A percentile compares a stretch with the other conserved stretches of the same genome.
Conservation (phyloP, 2,329 filamentous ascomycete genomes). For the Colletotrichum sp. region DNA sequence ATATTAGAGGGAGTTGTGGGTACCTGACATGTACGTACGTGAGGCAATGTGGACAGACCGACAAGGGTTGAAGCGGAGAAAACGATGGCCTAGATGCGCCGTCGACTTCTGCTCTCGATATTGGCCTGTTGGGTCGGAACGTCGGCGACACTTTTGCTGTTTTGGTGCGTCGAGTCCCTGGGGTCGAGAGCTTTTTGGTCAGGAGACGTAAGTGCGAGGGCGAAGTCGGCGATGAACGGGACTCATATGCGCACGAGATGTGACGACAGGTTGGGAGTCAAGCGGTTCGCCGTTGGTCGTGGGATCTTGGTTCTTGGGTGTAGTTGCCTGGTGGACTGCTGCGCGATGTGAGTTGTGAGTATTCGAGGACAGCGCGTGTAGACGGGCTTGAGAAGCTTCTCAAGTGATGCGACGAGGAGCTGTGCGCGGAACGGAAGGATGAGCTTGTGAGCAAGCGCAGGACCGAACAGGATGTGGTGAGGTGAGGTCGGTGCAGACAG, state of each 20-base stretch:
- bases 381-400: not conserved
- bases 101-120: not conserved
- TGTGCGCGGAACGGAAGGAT: not conserved
- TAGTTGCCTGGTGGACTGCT: not conserved
- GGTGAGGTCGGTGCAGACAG: not conserved
- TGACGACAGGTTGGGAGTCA: not conserved
- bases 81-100: conserved; percentile 11
- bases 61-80: conserved; percentile 13
- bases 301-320: not conserved
- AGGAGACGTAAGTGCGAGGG: not conserved
- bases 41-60: conserved; percentile 12
- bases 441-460: not conserved
- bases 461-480: not conserved
- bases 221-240: not conserved
- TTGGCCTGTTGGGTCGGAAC: not conserved
- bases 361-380: not conserved
- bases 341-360: conserved; percentile 7
- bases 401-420: not conserved
- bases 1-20: conserved; percentile 20
- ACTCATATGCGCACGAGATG: not conserved
- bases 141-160: not conserved
- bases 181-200: not conserved
- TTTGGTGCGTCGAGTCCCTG: not conserved
- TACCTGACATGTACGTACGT: conserved; percentile 12
- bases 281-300: not conserved